A percentile compares a stretch with the other conserved stretches of the same genome.
Conservation (phyloP, 208 protist species). For the Angomonas ambiguus region DNA sequence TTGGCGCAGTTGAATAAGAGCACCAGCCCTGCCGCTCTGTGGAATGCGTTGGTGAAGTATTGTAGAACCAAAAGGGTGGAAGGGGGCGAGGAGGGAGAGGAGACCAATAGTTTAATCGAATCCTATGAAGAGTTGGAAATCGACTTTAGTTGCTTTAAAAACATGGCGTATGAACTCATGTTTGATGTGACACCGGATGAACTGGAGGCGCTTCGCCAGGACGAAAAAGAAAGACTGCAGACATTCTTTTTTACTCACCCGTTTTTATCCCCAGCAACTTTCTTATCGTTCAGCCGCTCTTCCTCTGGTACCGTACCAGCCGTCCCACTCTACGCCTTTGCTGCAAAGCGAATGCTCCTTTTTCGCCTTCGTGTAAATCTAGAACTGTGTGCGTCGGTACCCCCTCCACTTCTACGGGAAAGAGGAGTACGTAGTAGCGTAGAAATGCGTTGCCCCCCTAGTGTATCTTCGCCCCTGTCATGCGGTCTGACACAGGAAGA, state of each 20-base stretch:
- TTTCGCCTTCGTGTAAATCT: constrained; percentile 80
- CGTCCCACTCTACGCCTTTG: constrained; percentile 80
- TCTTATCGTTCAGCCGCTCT: constrained; percentile 65
- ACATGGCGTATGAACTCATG: constrained; percentile 66
- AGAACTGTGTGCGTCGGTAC: constrained; percentile 50
- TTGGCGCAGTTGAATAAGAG: constrained; percentile 48
- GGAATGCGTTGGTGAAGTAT: constrained; percentile 74
- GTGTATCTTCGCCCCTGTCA: constrained; percentile 67
- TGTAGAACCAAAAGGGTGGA: constrained; percentile 13
- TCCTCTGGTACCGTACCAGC: constrained; percentile 53
- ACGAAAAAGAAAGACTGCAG: constrained; percentile 32
- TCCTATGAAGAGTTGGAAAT: constrained; percentile 67
- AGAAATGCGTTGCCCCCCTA: constrained; percentile 46
- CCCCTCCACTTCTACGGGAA: constrained; percentile 27
- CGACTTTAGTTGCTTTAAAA: constrained; percentile 62
- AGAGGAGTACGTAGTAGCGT: constrained; percentile 9
- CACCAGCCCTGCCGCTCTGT: constrained; percentile 69
- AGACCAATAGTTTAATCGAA: constrained; percentile 19
- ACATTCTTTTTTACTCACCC: constrained; percentile 78
- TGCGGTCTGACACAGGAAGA: constrained; percentile 80
- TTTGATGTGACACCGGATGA: constrained; percentile 58
- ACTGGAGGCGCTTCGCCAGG: constrained; percentile 18
- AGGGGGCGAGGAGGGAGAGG: not conserved
- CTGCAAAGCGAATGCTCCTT: constrained; percentile 74
- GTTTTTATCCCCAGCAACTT: constrained; percentile 81